Conservation (phyloP, 2,329 filamentous ascomycete species). For the Didymella exigua region DNA sequence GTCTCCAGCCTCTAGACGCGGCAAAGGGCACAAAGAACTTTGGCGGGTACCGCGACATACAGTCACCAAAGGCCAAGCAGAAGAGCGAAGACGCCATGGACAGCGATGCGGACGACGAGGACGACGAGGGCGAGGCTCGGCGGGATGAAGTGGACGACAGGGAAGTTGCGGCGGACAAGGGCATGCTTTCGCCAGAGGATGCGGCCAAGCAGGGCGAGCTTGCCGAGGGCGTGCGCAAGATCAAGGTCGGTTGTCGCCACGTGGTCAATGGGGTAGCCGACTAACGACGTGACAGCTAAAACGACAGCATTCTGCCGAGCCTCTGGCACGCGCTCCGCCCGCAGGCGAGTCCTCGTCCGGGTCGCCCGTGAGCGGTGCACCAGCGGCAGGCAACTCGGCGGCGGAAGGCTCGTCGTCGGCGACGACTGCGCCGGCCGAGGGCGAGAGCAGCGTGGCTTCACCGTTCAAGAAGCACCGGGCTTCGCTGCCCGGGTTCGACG, state of each 20-base stretch:
- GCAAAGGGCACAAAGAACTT: constrained; percentile 84
- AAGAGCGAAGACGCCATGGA: constrained; percentile 67
- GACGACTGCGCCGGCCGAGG: constrained; percentile 34
- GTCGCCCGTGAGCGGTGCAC: constrained; percentile 29
- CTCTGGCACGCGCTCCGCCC: constrained; percentile 53
- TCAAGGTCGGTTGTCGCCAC: constrained; percentile 65
- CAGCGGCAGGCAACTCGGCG: constrained; percentile 21
- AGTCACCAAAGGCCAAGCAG: constrained; percentile 58
- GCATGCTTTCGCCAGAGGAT: constrained; percentile 69
- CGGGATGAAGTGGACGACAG: constrained; percentile 67
- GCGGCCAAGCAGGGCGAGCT: constrained; percentile 74
- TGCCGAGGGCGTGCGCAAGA: constrained; percentile 79
- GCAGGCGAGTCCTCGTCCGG: constrained; percentile 31
- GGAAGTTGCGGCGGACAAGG: constrained; percentile 61
- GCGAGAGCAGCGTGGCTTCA: constrained; percentile 65
- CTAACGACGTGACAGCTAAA: constrained; percentile 66
- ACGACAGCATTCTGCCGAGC: constrained; percentile 77
- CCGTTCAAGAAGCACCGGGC: constrained; percentile 78
- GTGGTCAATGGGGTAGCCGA: neutral
- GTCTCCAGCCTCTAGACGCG: constrained; percentile 80
- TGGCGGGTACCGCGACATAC: constrained; percentile 79
- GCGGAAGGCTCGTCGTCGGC: constrained; percentile 32
- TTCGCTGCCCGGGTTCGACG: constrained; percentile 60
- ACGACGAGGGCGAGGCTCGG: constrained; percentile 67
- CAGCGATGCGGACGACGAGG: constrained; percentile 75